phyloP scores from a whole-genome alignment of 768 basidiomycete species.

The Rhizopogon vinicolor region DNA sequence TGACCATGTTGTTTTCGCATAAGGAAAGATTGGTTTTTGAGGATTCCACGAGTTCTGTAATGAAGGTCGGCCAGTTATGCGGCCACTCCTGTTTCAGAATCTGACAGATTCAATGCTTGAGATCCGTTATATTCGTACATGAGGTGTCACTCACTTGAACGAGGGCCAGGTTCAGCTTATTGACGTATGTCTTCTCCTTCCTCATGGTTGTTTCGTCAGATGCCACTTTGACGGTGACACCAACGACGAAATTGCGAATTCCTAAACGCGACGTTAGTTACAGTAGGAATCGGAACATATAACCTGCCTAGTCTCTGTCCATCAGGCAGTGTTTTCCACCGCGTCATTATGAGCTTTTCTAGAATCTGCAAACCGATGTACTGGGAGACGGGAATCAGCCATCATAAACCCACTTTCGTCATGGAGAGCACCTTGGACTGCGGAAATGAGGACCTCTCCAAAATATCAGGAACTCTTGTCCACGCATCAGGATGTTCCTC shows the following conservation, averaged over 20 bases:
- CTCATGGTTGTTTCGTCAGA: constrained; percentile 86
- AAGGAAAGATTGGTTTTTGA: constrained; percentile 94
- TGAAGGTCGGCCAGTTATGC: constrained; percentile 98
- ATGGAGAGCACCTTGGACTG: constrained; percentile 70
- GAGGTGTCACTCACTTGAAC: constrained; percentile 64
- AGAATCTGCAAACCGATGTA: constrained; percentile 97
- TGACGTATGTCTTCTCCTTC: constrained; percentile 90
- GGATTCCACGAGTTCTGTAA: constrained; percentile 93
- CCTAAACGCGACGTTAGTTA: constrained; percentile 39
- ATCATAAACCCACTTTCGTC: neutral
- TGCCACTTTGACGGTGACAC: constrained; percentile 87
- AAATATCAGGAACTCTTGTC: constrained; percentile 93
- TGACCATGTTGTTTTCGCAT: constrained; percentile 99
- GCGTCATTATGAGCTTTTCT: constrained; percentile 89
- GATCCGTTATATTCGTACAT: neutral
- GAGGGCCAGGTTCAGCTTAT: constrained; percentile 94
- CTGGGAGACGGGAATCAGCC: constrained; percentile 36
- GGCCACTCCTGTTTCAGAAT: constrained; percentile 99
- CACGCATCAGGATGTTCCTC: constrained; percentile 96
- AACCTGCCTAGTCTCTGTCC: constrained; percentile 82
- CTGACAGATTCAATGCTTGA: constrained; percentile 35
- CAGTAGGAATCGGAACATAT: constrained; percentile 1
- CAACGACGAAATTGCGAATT: constrained; percentile 95
- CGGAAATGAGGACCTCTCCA: constrained; percentile 78
- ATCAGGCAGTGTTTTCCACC: constrained; percentile 95